These are phyloP conservation scores for Fraxinus cuspidata DNA, from an alignment of 257 asterid species.

Conservation along the genomic window DNA sequence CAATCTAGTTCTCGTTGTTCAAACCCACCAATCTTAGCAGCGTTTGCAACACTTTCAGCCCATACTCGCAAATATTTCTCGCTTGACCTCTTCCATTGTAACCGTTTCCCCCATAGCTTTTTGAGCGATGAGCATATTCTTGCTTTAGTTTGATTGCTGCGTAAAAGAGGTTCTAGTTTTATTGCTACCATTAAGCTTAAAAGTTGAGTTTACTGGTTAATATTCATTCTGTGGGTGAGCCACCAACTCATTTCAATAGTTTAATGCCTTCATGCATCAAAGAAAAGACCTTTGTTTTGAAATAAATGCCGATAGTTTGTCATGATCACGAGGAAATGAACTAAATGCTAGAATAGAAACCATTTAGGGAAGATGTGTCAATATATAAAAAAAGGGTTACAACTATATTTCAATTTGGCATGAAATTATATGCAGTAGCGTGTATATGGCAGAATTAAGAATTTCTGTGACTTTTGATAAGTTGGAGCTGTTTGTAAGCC, in stretches of 20 bases:
- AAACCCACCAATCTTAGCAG: constrained; percentile 70
- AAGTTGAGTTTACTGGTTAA: constrained; percentile 10
- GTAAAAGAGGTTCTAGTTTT: constrained; percentile 14
- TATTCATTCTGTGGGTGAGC: not conserved
- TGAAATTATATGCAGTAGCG: not conserved
- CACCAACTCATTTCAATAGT: not conserved
- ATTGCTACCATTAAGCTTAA: constrained; percentile 9
- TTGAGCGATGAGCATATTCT: constrained; percentile 60
- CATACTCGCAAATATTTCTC: constrained; percentile 62
- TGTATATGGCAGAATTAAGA: not conserved
- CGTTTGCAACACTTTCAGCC: constrained; percentile 71
- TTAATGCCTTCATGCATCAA: not conserved
- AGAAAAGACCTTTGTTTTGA: not conserved
- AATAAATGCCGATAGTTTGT: not conserved
- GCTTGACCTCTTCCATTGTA: constrained; percentile 69
- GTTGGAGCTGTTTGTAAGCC: not conserved
- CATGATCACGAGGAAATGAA: not conserved
- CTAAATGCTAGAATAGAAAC: not conserved
- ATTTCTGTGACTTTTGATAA: not conserved
- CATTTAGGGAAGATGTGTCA: not conserved
- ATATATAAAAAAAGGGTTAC: not conserved
- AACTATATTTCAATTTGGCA: not conserved
- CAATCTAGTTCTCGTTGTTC: constrained; percentile 82
- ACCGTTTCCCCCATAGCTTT: constrained; percentile 70
- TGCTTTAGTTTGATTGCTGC: constrained; percentile 66